These are phyloP conservation scores for Acanthamoeba pearcei DNA, from an alignment of 208 protist species.

Conservation along the genomic window DNA sequence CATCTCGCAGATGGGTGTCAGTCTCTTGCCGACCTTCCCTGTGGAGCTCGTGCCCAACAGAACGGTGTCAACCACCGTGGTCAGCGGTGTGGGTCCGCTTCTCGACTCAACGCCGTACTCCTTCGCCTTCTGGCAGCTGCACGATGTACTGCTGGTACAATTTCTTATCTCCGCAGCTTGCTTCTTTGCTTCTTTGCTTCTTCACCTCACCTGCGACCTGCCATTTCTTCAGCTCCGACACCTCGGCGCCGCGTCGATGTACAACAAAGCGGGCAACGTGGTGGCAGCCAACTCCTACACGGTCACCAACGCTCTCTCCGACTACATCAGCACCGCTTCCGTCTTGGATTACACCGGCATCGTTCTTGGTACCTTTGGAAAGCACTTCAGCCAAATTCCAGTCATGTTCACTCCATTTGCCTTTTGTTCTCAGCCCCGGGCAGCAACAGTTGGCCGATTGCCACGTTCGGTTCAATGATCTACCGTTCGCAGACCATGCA, in stretches of 20 bases:
- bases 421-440: not conserved
- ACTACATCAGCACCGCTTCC: not conserved
- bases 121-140: constrained; percentile 8
- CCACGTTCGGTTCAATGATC: not conserved
- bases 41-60: not conserved
- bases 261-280: not conserved
- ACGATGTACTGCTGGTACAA: not conserved
- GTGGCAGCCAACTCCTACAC: not conserved
- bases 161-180: not conserved
- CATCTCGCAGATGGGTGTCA: not conserved
- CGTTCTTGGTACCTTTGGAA: not conserved
- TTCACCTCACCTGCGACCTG: not conserved
- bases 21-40: not conserved
- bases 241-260: not conserved
- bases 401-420: not conserved
- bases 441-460: not conserved
- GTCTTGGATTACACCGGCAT: not conserved
- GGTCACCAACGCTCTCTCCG: not conserved
- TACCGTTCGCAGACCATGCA: constrained; percentile 6
- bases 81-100: not conserved
- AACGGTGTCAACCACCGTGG: not conserved
- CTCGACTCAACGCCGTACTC: not conserved
- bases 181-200: not conserved
- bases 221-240: not conserved
- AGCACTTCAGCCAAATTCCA: not conserved